Conservation (phyloP, 1,284 basidiomycete genomes). For the Spongiforma sp. region DNA sequence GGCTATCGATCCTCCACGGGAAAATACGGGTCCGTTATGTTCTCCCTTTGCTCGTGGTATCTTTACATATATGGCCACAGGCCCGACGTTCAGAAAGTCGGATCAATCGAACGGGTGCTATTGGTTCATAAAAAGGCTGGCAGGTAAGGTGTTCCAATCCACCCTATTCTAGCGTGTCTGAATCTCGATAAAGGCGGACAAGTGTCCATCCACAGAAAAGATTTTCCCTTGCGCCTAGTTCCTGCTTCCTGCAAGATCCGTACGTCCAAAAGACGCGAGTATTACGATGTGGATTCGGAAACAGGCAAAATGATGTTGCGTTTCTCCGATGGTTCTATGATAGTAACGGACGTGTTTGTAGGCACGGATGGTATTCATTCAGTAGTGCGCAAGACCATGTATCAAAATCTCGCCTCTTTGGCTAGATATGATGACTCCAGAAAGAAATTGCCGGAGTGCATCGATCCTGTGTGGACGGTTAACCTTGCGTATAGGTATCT, state of each 20-base stretch:
- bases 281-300: conserved; percentile 25
- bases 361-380: conserved; percentile 36
- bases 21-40: conserved; percentile 15
- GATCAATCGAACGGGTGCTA: conserved; percentile 29
- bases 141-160: conserved; percentile 7
- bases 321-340: conserved; percentile 40
- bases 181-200: conserved; percentile 26
- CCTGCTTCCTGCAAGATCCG: conserved; percentile 36
- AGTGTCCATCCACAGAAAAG: conserved; percentile 38
- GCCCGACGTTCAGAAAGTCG: conserved; percentile 27
- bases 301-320: conserved; percentile 25
- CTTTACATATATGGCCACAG: conserved; percentile 4
- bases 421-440: conserved; percentile 4
- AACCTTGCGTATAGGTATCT: conserved; percentile 24
- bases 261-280: conserved; percentile 36
- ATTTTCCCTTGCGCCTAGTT: conserved; percentile 35
- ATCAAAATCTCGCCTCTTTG: conserved; percentile 13
- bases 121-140: conserved; percentile 24
- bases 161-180: background rate
- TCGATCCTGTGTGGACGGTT: conserved; percentile 29
- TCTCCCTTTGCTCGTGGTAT: too few relatives aligned
- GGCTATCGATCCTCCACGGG: conserved; percentile 10
- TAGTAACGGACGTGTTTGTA: conserved; percentile 39
- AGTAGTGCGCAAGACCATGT: conserved; percentile 26
- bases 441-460: conserved; percentile 12